Evolutionary conservation across 805 yeast species (phyloP).

Genomic region (Wickerhamiella australiensis): DNA sequence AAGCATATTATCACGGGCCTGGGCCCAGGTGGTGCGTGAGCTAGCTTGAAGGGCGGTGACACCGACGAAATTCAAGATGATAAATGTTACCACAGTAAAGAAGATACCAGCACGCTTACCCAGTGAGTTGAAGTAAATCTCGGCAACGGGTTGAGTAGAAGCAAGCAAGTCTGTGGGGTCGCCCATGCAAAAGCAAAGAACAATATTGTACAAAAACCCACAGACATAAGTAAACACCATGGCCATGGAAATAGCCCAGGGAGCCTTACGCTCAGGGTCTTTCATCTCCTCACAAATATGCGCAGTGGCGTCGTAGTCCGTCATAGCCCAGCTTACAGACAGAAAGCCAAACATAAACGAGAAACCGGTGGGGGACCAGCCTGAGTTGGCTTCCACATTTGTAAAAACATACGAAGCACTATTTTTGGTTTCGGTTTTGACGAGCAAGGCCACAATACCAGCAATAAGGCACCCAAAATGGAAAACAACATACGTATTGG

Average conservation of each 20-base stretch:
- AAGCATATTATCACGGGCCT: slow-evolving; percentile 63
- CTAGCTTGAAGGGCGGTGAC: slow-evolving; percentile 50
- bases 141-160: slow-evolving; percentile 48
- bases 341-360: slow-evolving; percentile 43
- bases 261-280: slow-evolving; percentile 44
- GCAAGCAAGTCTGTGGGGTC: slow-evolving; percentile 20
- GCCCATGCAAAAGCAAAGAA: slow-evolving; percentile 26
- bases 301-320: slow-evolving; percentile 65
- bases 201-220: slow-evolving; percentile 27
- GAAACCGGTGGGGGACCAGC: slow-evolving; percentile 45
- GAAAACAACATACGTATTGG: slow-evolving; percentile 41
- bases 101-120: slow-evolving; percentile 57
- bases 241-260: slow-evolving; percentile 47
- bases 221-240: slow-evolving; percentile 25
- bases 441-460: slow-evolving; percentile 43
- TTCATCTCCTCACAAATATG: slow-evolving; percentile 60
- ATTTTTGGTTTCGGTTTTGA: slow-evolving; percentile 38
- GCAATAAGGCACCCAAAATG: slow-evolving; percentile 40
- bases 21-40: slow-evolving; percentile 65
- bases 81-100: slow-evolving; percentile 45
- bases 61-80: slow-evolving; percentile 57
- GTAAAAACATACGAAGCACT: slow-evolving; percentile 39
- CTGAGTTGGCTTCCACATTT: slow-evolving; percentile 36
- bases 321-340: slow-evolving; percentile 42
- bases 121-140: slow-evolving; percentile 47